Conservation (phyloP, 495 filamentous ascomycete genomes). For the Ascodesmis nigricans region DNA sequence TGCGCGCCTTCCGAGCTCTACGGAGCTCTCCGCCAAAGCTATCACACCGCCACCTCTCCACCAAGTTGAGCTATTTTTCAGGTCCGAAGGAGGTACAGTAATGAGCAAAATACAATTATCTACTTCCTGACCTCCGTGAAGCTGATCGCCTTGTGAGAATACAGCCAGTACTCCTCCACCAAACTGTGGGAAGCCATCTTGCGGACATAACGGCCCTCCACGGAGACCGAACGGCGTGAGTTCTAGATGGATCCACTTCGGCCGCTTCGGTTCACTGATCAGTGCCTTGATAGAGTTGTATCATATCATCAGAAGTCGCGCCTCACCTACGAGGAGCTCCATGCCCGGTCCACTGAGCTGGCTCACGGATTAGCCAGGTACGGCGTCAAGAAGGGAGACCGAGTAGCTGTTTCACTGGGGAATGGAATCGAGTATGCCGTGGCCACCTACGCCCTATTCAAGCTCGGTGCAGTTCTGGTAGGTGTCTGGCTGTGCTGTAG, state of each 20-base stretch:
- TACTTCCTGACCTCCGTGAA: too few species aligned
- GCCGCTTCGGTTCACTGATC: neutral
- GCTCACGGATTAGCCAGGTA: slow-evolving; percentile 48
- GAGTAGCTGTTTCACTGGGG: slow-evolving; percentile 67
- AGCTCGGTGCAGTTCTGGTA: slow-evolving; percentile 74
- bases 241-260: neutral
- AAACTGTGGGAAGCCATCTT: slow-evolving; percentile 70
- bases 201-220: slow-evolving; percentile 40
- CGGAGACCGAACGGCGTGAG: slow-evolving; percentile 58
- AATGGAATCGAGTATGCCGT: slow-evolving; percentile 67
- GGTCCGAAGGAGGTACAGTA: too few species aligned
- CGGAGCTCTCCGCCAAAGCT: too few species aligned
- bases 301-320: slow-evolving; percentile 39
- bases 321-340: slow-evolving; percentile 52
- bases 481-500: neutral
- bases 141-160: too few species aligned
- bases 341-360: slow-evolving; percentile 52
- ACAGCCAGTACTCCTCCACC: slow-evolving; percentile 49
- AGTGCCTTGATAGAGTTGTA: slow-evolving; percentile 31
- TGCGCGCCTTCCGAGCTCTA: too few species aligned
- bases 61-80: too few species aligned
- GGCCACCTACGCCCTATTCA: slow-evolving; percentile 72
- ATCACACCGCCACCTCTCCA: too few species aligned
- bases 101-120: too few species aligned
- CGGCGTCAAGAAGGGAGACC: slow-evolving; percentile 64